Evolutionary conservation across 2,329 filamentous ascomycete genomes (phyloP).

Genomic region (Cadophora sp.): DNA sequence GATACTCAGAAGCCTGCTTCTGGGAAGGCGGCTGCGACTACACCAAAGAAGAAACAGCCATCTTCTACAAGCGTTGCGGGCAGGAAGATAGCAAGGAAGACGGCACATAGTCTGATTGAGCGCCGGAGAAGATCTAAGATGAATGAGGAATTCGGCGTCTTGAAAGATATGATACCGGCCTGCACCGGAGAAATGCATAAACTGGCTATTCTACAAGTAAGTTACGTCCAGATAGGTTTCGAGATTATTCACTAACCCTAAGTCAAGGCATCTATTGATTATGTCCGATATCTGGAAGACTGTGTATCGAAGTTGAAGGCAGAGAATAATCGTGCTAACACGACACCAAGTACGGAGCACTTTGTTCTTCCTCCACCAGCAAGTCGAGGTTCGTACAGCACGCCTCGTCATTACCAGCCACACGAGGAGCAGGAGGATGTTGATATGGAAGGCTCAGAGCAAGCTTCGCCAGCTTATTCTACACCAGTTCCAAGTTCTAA

Average conservation of each 20-base stretch:
- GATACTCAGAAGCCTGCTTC: slow-evolving; percentile 33
- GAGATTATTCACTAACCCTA: slow-evolving; percentile 17
- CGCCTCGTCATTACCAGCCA: slow-evolving; percentile 52
- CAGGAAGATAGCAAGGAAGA: slow-evolving; percentile 95
- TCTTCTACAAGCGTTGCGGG: slow-evolving; percentile 81
- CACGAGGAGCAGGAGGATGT: slow-evolving; percentile 57
- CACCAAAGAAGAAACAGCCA: slow-evolving; percentile 76
- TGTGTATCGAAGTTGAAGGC: slow-evolving; percentile 83
- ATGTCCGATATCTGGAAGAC: slow-evolving; percentile 90
- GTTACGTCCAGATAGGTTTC: slow-evolving; percentile 37
- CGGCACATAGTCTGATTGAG: slow-evolving; percentile 95
- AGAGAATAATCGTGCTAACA: slow-evolving; percentile 44
- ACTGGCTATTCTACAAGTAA: slow-evolving; percentile 88
- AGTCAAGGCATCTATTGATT: slow-evolving; percentile 90
- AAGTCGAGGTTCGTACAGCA: slow-evolving; percentile 33
- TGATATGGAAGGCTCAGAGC: slow-evolving; percentile 66
- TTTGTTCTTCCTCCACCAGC: slow-evolving; percentile 36
- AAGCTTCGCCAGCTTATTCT: slow-evolving; percentile 56
- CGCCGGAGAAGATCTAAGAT: slow-evolving; percentile 90
- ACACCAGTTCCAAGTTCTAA: slow-evolving; percentile 36
- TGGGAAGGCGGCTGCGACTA: slow-evolving; percentile 32
- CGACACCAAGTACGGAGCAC: slow-evolving; percentile 33
- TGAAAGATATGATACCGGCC: slow-evolving; percentile 95
- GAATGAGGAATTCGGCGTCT: slow-evolving; percentile 95
- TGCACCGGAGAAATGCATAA: slow-evolving; percentile 99